These are phyloP conservation scores for Sorghum bicolor DNA, from an alignment of 176 grass and related monocot genomes.

Conservation along the genomic window DNA sequence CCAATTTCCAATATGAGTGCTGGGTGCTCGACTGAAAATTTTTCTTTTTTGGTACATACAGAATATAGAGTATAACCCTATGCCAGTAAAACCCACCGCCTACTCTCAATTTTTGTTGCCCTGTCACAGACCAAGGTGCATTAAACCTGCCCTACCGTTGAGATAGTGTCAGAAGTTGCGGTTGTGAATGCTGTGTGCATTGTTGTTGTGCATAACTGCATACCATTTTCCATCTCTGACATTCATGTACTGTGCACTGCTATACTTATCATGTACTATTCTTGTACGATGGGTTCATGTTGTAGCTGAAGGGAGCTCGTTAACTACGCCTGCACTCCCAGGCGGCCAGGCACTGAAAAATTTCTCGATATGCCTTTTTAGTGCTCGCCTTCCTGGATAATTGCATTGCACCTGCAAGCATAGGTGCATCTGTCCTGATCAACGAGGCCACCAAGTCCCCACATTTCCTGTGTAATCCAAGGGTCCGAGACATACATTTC, in stretches of 20 bases:
- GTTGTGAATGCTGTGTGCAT: background rate
- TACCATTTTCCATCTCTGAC: background rate
- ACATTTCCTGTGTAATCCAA: background rate
- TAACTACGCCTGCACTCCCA: background rate
- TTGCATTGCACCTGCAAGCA: background rate
- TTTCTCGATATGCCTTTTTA: background rate
- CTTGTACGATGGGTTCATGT: background rate
- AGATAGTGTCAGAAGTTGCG: background rate
- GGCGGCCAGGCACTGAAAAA: background rate
- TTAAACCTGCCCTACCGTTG: background rate
- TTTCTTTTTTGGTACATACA: constrained; percentile 20
- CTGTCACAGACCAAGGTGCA: background rate
- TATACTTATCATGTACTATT: background rate
- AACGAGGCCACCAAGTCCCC: no score
- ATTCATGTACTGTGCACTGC: background rate
- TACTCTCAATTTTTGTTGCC: background rate
- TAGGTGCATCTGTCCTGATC: background rate
- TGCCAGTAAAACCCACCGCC: background rate
- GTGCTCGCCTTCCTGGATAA: background rate
- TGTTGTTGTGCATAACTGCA: background rate
- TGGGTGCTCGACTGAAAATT: background rate
- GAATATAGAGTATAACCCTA: background rate
- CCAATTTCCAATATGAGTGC: background rate
- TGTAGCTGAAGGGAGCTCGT: background rate
- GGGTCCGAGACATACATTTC: background rate